These are phyloP conservation scores for Aureobasidium sp. DNA, from an alignment of 2,329 filamentous ascomycete genomes.

Conservation along the genomic window DNA sequence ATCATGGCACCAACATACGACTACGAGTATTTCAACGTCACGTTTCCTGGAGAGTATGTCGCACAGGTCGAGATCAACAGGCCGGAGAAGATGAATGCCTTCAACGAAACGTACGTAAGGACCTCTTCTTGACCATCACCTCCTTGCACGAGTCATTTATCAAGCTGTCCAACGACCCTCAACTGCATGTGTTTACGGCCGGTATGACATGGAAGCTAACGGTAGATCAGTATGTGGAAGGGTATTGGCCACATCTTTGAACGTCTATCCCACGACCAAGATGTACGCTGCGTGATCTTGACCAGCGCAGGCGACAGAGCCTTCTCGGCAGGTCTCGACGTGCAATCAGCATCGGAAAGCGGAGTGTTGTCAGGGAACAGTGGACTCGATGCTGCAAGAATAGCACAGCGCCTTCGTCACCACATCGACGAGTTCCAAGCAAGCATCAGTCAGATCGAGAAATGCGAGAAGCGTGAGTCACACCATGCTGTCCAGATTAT, in stretches of 20 bases:
- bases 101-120: constrained; percentile 53
- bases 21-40: constrained; percentile 64
- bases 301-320: constrained; percentile 74
- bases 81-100: constrained; percentile 79
- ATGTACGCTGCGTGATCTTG: constrained; percentile 69
- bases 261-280: constrained; percentile 60
- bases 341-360: constrained; percentile 30
- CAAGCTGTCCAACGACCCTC: neutral
- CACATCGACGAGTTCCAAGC: constrained; percentile 74
- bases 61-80: constrained; percentile 91
- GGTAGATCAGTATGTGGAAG: constrained; percentile 62
- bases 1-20: constrained; percentile 24
- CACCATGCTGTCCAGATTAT: neutral
- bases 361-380: constrained; percentile 4
- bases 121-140: neutral
- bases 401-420: constrained; percentile 45
- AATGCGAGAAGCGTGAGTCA: constrained; percentile 65
- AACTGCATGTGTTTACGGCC: neutral
- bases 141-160: constrained; percentile 3
- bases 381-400: constrained; percentile 15
- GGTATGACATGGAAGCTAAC: neutral
- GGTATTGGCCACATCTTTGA: constrained; percentile 68
- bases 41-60: constrained; percentile 63
- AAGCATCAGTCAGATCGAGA: constrained; percentile 67
- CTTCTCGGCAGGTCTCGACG: constrained; percentile 81